A percentile compares a stretch with the other conserved stretches of the same genome.
phyloP scores from a whole-genome alignment of 495 filamentous ascomycete genomes.

The Hypoxylon crocopeplum region DNA sequence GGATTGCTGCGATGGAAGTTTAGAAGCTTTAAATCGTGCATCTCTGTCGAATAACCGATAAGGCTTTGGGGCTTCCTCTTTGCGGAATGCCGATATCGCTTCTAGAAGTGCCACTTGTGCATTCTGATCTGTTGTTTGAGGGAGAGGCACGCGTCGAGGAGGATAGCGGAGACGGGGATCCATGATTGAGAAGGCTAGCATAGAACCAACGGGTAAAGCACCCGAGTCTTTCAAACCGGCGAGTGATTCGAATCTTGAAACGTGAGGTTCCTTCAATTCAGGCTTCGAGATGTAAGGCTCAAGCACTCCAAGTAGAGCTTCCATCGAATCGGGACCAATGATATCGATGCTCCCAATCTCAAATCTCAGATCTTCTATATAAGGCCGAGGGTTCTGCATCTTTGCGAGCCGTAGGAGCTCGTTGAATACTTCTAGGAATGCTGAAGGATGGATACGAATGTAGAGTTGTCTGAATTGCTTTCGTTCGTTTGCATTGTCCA shows the following conservation, averaged over 20 bases:
- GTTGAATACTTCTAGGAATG: slow-evolving; percentile 84
- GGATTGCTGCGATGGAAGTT: slow-evolving; percentile 79
- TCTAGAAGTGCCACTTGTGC: slow-evolving; percentile 52
- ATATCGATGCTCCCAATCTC: slow-evolving; percentile 95
- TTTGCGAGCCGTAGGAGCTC: slow-evolving; percentile 74
- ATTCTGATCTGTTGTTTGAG: slow-evolving; percentile 58
- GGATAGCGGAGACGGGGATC: slow-evolving; percentile 87
- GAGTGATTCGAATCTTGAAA: slow-evolving; percentile 67
- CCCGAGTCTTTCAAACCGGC: slow-evolving; percentile 75
- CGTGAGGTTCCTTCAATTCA: slow-evolving; percentile 51
- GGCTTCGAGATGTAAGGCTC: slow-evolving; percentile 55
- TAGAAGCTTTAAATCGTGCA: slow-evolving; percentile 62
- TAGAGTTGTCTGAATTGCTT: slow-evolving; percentile 66
- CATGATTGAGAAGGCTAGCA: slow-evolving; percentile 73
- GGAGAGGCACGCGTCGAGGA: slow-evolving; percentile 52
- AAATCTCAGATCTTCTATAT: slow-evolving; percentile 88
- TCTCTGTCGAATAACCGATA: slow-evolving; percentile 72
- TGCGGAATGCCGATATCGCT: slow-evolving; percentile 71
- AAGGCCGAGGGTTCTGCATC: slow-evolving; percentile 72
- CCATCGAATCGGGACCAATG: slow-evolving; percentile 81
- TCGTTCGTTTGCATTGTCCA: slow-evolving; percentile 35
- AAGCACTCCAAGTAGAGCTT: slow-evolving; percentile 76
- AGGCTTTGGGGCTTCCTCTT: slow-evolving; percentile 63
- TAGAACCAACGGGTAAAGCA: slow-evolving; percentile 72
- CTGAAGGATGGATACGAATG: slow-evolving; percentile 85